phyloP scores from a whole-genome alignment of 345 rosid genomes.

The Arabidopsis thaliana region TAIR10.1 NC_003075.7:13688501-13689000 shows the following conservation, averaged over 20 bases:
- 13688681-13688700: conserved; percentile 1
- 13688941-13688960: conserved; percentile 93
- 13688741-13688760: not conserved
- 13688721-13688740: not conserved
- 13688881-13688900: conserved; percentile 96
- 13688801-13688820: conserved; percentile 61
- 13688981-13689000: conserved; percentile 51
- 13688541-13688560: conserved; percentile 18
- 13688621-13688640: not conserved
- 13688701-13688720: conserved; percentile 4
- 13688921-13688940: conserved; percentile 76
- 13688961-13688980: conserved; percentile 84
- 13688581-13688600: not conserved
- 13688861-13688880: conserved; percentile 83
- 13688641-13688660: conserved; percentile 10
- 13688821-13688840: conserved; percentile 88
- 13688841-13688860: conserved; percentile 86
- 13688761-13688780: not conserved
- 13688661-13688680: not conserved
- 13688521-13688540: conserved; percentile 49
- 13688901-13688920: conserved; percentile 85
- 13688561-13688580: conserved; percentile 2
- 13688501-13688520: conserved; percentile 95
- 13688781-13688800: not conserved
- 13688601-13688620: conserved; percentile 5